These are phyloP conservation scores for Rhodosporidiobolus odoratus DNA, from an alignment of 768 basidiomycete genomes.

Conservation along the genomic window DNA sequence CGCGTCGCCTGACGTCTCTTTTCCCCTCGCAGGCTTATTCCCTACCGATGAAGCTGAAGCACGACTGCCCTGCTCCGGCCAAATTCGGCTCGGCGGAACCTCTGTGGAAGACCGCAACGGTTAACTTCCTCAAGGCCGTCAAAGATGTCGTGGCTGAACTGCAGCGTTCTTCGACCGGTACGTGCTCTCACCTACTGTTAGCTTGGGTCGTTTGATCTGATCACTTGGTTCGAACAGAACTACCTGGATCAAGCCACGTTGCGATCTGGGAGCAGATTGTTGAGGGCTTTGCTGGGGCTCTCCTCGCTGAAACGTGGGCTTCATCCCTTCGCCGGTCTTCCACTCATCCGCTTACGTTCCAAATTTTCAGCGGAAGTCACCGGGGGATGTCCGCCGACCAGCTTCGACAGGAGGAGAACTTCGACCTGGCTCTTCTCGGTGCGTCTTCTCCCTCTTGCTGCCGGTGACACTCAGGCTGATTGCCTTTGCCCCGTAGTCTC, in stretches of 20 bases:
- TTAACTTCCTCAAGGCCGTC: constrained; percentile 66
- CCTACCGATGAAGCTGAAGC: constrained; percentile 87
- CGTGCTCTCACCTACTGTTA: neutral
- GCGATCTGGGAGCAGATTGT: constrained; percentile 79
- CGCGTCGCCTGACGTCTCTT: neutral
- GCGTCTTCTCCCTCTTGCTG: constrained; percentile 23
- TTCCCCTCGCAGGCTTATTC: constrained; percentile 62
- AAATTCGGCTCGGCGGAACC: constrained; percentile 81
- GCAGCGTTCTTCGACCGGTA: neutral
- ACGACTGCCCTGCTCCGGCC: constrained; percentile 84
- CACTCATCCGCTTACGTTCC: constrained; percentile 47
- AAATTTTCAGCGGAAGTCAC: constrained; percentile 56
- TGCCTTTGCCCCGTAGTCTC: constrained; percentile 40
- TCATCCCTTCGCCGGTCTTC: neutral
- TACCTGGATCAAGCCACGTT: constrained; percentile 52
- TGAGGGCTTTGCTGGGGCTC: constrained; percentile 72
- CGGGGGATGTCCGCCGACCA: constrained; percentile 50
- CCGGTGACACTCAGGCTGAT: neutral
- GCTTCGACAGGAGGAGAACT: constrained; percentile 75
- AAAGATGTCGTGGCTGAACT: constrained; percentile 14
- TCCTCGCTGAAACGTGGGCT: constrained; percentile 75
- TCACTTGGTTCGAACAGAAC: constrained; percentile 50
- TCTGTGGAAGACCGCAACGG: constrained; percentile 92
- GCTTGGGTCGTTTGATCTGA: neutral
- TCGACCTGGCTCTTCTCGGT: constrained; percentile 72